Base-by-base conservation (phyloP, 306 rosid species). In the Trichosanthes truncata region DNA sequence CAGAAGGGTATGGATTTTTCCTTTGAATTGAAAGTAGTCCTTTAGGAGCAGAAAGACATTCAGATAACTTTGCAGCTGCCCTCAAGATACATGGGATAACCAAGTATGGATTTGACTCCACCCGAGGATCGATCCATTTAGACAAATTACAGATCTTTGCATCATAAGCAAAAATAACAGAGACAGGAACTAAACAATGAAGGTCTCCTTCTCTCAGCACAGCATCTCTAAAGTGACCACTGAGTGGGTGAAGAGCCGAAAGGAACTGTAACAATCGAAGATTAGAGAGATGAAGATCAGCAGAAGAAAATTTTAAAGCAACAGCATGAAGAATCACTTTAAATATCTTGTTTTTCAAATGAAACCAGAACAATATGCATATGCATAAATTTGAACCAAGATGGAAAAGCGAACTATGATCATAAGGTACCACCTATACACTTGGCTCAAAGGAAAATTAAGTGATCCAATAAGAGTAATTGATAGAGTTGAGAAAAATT, bases 191-290 rank as follows among this genome's bases (percentile, higher is more conserved):
- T 14, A 77, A 78, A 80, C 96, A 92, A 66, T 77, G 84, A 74
- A 79, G 85, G 74, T 89, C 90, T 79, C 88, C 91, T 87, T 95
- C 86, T 79, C 94, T 90, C 89, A 62, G 71, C 88, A 88, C 84
- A 78, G 85, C 84, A 80, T 91, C 96, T 85, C 91, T 91, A 65
- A 95, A 79, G 84, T 95, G 99, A 83, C 99, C 93, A 89, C 88
- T 74, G 38, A 95, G 87, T 38, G 99, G 99, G 82, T 91, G 96
- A 79, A 84, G 85, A 78, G 82, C 66, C 72, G 89, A 48, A 80
- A 89, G 91, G 86, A 91, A 92, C 98, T 95, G 93, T 56, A 85
- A 43, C 83, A 67, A 77, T 48, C 78, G 72, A 76, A 71, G 90
- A 65, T 83, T 78, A 71, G 59, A 43, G 71, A 76, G 82, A 31